These are phyloP conservation scores for Aspergillus nomiae DNA, from an alignment of 2,329 filamentous ascomycete species.

Conservation along the genomic window DNA sequence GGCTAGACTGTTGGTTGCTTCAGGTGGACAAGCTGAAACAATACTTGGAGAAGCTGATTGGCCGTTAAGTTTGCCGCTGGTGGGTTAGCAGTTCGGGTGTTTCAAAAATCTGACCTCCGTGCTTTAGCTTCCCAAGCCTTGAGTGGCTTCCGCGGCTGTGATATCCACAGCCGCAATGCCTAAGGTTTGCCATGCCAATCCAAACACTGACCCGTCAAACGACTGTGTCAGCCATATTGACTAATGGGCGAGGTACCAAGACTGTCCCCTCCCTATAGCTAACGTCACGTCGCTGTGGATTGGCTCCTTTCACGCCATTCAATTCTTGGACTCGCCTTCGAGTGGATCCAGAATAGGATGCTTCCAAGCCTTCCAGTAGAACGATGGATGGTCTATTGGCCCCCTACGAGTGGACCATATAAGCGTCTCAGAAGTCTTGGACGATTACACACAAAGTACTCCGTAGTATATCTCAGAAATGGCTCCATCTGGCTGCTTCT, in stretches of 20 bases:
- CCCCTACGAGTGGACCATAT: neutral
- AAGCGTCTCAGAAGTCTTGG: slow-evolving; percentile 4
- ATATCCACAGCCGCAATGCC: neutral
- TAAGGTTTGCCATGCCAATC: slow-evolving; percentile 1
- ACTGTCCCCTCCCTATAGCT: neutral
- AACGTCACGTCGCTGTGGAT: slow-evolving; percentile 6
- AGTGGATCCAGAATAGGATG: neutral
- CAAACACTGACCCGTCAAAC: slow-evolving; percentile 13
- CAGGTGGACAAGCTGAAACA: neutral
- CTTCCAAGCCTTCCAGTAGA: neutral
- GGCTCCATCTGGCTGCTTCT: slow-evolving; percentile 12
- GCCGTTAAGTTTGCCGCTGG: neutral
- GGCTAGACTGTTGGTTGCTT: neutral
- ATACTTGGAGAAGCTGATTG: neutral
- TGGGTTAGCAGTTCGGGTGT: slow-evolving; percentile 7
- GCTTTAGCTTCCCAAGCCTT: slow-evolving; percentile 2
- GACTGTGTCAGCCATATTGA: slow-evolving; percentile 20
- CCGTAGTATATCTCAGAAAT: neutral
- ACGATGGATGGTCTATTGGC: neutral
- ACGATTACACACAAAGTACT: neutral
- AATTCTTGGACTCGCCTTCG: slow-evolving; percentile 8
- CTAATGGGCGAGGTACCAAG: neutral
- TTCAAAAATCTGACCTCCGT: slow-evolving; percentile 5
- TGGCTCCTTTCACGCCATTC: slow-evolving; percentile 2
- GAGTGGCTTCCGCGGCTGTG: slow-evolving; percentile 1